These are phyloP conservation scores for Nowakowskiella sp. DNA, from an alignment of 192 early-diverging fungal species.

Conservation along the genomic window DNA sequence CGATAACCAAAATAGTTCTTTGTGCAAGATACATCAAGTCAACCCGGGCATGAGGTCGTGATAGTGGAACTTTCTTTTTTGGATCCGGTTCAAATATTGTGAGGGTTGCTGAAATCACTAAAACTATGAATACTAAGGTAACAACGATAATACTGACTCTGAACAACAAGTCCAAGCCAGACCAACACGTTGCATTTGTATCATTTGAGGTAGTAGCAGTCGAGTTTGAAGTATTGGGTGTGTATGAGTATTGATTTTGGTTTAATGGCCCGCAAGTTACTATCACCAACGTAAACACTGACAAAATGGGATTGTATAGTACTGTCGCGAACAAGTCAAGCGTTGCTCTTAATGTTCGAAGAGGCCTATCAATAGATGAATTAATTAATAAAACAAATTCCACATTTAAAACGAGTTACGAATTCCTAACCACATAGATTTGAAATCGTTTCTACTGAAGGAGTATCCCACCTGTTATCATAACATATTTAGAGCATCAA, in stretches of 20 bases:
- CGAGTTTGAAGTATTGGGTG: no score
- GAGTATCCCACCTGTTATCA: slow-evolving; percentile 37
- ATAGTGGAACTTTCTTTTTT: slow-evolving; percentile 18
- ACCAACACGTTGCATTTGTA: slow-evolving; percentile 16
- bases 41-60: slow-evolving; percentile 28
- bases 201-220: neutral
- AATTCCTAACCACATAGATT: slow-evolving; percentile 38
- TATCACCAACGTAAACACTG: slow-evolving; percentile 18
- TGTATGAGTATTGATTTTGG: no score
- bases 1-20: slow-evolving; percentile 23
- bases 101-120: slow-evolving; percentile 31
- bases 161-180: slow-evolving; percentile 8
- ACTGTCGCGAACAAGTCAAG: slow-evolving; percentile 33
- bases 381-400: neutral
- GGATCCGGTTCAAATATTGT: slow-evolving; percentile 43
- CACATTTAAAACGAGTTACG: no score
- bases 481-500: no score
- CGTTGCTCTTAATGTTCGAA: slow-evolving; percentile 27
- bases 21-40: slow-evolving; percentile 27
- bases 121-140: slow-evolving; percentile 26
- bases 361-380: slow-evolving; percentile 14
- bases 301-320: slow-evolving; percentile 26
- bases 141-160: slow-evolving; percentile 22
- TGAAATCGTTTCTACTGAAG: slow-evolving; percentile 34
- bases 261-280: slow-evolving; percentile 9